Base-by-base conservation (phyloP, 768 basidiomycete species). In the Amanita pallidorosea region DNA sequence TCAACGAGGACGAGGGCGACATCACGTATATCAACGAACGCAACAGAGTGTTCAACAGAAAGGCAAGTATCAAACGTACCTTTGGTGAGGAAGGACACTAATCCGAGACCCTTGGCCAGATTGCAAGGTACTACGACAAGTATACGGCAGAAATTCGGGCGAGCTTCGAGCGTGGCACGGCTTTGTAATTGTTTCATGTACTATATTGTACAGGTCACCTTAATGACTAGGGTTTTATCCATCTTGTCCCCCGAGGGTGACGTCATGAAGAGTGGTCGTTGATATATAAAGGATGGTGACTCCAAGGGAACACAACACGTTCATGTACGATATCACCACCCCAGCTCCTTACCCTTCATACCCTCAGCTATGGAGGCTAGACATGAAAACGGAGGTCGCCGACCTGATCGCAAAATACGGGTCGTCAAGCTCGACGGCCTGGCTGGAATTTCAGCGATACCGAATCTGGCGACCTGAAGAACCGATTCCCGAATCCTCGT, bases 1-100 rank as follows among this genome's bases (percentile, higher is more conserved):
- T 72, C 64, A 92, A 95, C 71, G 93, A 97, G 60, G 88, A 89
- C 47, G 86, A 94, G 54, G 93, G 89, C 49, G 94, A 97, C 58
- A 88, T 99, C 65, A 98, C 93, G 5, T 99, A 98, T 64, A 99
- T 99, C 78, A 99, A 99, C 74, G 91, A 98, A 67, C 85, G 87
- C 67, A 94, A 97, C 67, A 80, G 91, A 55, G 92, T 96, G 43
- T 98, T 96, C 77, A 96, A 97, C 79, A 93, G 92, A 71, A 96
- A 95, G 85, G 88, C 83, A 23, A 15, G 65, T 56, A 12, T 27
- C 29, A 34, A 38, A 34, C 36, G 47, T 9, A 43, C 47, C 7
- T 15, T 42, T 7, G 29, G 40, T 20, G 22, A 20, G 34, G 8
- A 17, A 48, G n/a, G 33, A 27, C 31, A 20, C 38, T 41, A 52